Evolutionary conservation across 176 grass and related monocot genomes (phyloP), one percentile per base, ranked within the genome.

Genomic region (Eragrostis nindensis): DNA sequence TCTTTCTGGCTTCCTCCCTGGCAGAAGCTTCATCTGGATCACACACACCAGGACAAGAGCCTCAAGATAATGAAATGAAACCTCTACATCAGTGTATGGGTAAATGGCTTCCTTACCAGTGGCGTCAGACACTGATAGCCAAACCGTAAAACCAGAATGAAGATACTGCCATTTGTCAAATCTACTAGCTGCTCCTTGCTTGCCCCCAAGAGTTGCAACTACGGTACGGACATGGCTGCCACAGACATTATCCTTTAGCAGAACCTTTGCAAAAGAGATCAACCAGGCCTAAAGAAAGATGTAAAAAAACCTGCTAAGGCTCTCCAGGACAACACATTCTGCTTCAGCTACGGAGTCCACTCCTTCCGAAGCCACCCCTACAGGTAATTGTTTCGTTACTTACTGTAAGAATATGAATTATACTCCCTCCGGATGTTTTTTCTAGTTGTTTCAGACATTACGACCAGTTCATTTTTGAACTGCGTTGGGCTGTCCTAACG

Each of bases 151-250:
- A 18, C 95, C 95, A 0, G 88, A 81, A 77, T 98, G 81, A 66
- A 98, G 88, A 81, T 98, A 75, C 77, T 74, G 88, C 95, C 95
- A 95, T 52, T 62, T 93, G 74, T 98, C 92, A 40, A 86, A 89
- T 81, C 90, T 91, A 71, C 92, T 95, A 1, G 96, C 88, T 67
- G 92, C 92, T 86, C 96, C 96, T 85, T 93, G 88, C 77, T 91
- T 85, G 16, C 90, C 92, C 14, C 96, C 96, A 16, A 95, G 66
- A 22, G 96, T 98, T 4, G 90, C 92, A 62, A 98, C 90, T 21
- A 95, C 92, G 7, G 84, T 83, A 52, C 92, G 88, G 61, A 87
- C 96, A 87, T 98, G 96, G 41, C 96, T 98, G 79, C 43, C 22
- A 84, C 6, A 26, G 9, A 65, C 13, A 24, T 13, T 7, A 43